Evolutionary conservation across 2,329 filamentous ascomycete species (phyloP).

Genomic region (Cladosporium sp.): DNA sequence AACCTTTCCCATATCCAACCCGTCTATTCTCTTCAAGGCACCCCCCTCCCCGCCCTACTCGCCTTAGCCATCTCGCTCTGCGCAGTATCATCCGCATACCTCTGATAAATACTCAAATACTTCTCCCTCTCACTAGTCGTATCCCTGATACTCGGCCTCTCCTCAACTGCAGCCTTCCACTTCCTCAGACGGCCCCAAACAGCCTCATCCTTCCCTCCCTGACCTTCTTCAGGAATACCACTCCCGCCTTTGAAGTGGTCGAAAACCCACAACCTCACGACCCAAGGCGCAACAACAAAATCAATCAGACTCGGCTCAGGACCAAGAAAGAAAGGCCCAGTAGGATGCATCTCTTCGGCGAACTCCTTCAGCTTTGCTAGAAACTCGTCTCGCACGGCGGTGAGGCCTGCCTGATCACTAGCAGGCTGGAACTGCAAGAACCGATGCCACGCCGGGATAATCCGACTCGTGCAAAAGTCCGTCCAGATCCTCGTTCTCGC

Average conservation of each 20-base stretch:
- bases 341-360: constrained; percentile 55
- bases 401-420: constrained; percentile 36
- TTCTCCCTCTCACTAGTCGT: constrained; percentile 65
- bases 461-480: constrained; percentile 63
- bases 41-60: constrained; percentile 53
- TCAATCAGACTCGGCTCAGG: constrained; percentile 63
- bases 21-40: constrained; percentile 47
- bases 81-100: constrained; percentile 45
- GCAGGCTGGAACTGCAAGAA: constrained; percentile 48
- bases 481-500: constrained; percentile 69
- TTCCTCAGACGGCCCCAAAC: constrained; percentile 62
- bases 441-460: constrained; percentile 67
- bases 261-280: constrained; percentile 63
- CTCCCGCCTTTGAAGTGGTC: constrained; percentile 66
- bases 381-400: constrained; percentile 56
- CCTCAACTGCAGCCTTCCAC: constrained; percentile 59
- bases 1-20: too few relatives aligned
- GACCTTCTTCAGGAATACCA: constrained; percentile 42
- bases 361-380: constrained; percentile 57
- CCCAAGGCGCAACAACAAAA: constrained; percentile 69
- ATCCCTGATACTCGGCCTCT: constrained; percentile 59
- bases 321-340: constrained; percentile 63
- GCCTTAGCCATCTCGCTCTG: constrained; percentile 47
- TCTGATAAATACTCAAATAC: constrained; percentile 63
- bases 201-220: constrained; percentile 50